Evolutionary conservation across 1,284 basidiomycete genomes (phyloP), one percentile per base, ranked within the genome.

Genomic region (Malassezia pachydermatis): DNA sequence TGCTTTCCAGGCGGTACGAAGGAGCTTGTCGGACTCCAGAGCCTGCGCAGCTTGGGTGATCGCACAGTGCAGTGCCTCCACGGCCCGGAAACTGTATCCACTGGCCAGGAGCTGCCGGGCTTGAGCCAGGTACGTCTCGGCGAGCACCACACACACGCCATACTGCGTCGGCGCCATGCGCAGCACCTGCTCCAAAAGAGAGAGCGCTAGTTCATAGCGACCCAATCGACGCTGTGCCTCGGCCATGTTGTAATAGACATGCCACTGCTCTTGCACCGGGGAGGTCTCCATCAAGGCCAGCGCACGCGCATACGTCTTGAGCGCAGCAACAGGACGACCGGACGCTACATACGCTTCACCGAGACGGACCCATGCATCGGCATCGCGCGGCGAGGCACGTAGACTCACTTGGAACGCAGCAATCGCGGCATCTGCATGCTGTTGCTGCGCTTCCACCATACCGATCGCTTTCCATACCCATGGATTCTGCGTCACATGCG

Each of bases 401-500:
- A 98, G 77, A 0, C 88, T 84, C 16, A 90, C 78, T 65, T 98
- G 92, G 61, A 92, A 84, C 0, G 86, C 83, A 55, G 83, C 79
- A 36, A 92, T 88, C 3, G 92, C 88, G 34, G 80, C 76, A 9
- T 78, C 67, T 63, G 84, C 88, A 54, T 86, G 82, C 48, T 79
- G 79, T 47, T 82, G 81, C 57, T 81, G 42, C 74, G 95, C 76
- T 67, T 95, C 88, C 1, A 92, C 89, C 1, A 86, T 81, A 1
- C 94, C 94, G 23, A 94, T 76, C 9, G 94, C 92, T 73, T 95
- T 96, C 89, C 90, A 98, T 1, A 94, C 94, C 94, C 94, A 99
- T 2, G 84, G 80, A 62, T 75, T 90, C 34, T 81, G 81, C 0
- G 88, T 85, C 27, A 62, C 50, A 37, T 67, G 43, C 30, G 42